Evolutionary conservation across 768 basidiomycete genomes (phyloP), one percentile per base, ranked within the genome.

Genomic region (Boletus vermiculosoides): DNA sequence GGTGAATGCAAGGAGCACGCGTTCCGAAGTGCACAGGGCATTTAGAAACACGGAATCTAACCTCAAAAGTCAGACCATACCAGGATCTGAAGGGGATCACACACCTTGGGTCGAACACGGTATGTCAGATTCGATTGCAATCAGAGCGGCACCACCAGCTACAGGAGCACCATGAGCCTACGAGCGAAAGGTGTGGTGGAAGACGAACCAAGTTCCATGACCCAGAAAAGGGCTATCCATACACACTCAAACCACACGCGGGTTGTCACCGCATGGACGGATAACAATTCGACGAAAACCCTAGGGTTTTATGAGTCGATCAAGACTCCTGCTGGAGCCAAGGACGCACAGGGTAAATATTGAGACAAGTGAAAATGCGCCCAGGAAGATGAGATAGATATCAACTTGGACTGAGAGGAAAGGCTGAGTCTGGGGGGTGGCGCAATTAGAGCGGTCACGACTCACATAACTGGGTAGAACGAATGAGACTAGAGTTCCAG

Each of bases 201-300:
- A 47, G 46, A 69, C 80, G 37, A 65, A 91, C 89, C 78, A 5
- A 90, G 73, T 59, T 86, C 74, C 72, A 89, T 69, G 13, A 80
- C 41, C 66, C 82, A 85, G 62, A 85, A 84, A 6, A 84, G 18
- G 1, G 74, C 73, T 36, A 84, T 72, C 88, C 87, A 90, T 23
- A 70, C 46, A 61, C 80, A 81, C 66, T 91, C 89, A 60, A 90
- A 86, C 85, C 86, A 88, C 16, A 90, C 82, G n/a, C 77, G 79
- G 23, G 80, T 79, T 22, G 83, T 77, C 44, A 86, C 66, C 8
- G 81, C 70, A 67, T 80, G 73, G 57, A 73, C 76, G 20, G 78
- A 77, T 23, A 80, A 63, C 36, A 89, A 68, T 68, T 90, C 87
- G 39, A 83, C 67, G 59, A 86, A 85, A 45, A 81, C 78, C 66